Percentiles rank a stretch among this genome's conserved stretches.
phyloP scores from a whole-genome alignment of 768 basidiomycete species.

The Gloeophyllum trabeum region DNA sequence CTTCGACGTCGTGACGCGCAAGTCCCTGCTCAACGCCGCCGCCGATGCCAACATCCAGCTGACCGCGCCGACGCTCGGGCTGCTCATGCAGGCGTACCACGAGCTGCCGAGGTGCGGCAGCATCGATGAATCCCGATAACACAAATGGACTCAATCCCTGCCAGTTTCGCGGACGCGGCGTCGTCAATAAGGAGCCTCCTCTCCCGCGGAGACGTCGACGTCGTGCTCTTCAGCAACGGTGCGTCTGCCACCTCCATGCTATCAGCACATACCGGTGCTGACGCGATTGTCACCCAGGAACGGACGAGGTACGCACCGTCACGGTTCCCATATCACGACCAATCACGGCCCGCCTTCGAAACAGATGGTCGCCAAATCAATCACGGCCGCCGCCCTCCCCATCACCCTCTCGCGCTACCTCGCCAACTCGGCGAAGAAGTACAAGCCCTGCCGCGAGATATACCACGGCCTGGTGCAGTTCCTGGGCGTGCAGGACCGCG shows the following conservation, averaged over 20 bases:
- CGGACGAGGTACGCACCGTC: constrained; percentile 12
- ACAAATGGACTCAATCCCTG: neutral
- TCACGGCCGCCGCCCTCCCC: neutral
- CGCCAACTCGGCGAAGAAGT: constrained; percentile 11
- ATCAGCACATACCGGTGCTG: neutral
- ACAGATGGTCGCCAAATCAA: neutral
- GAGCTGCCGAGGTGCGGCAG: constrained; percentile 10
- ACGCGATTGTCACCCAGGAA: constrained; percentile 3
- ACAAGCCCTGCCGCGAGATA: constrained; percentile 15
- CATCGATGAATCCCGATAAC: neutral
- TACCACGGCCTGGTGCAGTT: constrained; percentile 12
- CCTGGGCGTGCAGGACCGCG: constrained; percentile 7
- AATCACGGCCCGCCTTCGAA: neutral
- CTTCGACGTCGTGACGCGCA: constrained; percentile 15
- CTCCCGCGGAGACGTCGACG: constrained; percentile 6
- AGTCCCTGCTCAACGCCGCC: constrained; percentile 14
- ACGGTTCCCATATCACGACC: constrained; percentile 2
- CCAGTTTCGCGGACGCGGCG: constrained; percentile 14
- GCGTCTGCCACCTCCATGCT: neutral
- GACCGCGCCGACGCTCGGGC: constrained; percentile 2
- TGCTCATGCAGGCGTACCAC: constrained; percentile 14
- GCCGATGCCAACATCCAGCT: constrained; percentile 7
- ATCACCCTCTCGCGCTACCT: constrained; percentile 6
- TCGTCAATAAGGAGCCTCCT: constrained; percentile 9
- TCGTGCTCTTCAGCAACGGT: constrained; percentile 19